Evolutionary conservation across 768 basidiomycete genomes (phyloP).

Genomic region (Lactifluus volemus): DNA sequence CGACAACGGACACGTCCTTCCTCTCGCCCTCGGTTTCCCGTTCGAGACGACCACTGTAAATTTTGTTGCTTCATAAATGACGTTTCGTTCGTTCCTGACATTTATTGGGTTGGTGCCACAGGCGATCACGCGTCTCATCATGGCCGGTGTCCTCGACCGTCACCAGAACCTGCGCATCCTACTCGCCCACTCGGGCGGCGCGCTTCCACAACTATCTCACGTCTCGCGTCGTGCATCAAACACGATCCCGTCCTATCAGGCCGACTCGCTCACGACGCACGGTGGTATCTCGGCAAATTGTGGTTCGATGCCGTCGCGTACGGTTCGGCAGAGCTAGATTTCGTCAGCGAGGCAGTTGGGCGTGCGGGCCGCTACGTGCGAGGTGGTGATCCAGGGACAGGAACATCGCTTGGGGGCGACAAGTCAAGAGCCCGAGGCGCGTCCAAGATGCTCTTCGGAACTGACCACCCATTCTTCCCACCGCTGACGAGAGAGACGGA

Average conservation of each 20-base stretch:
- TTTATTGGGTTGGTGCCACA: slow-evolving; percentile 12
- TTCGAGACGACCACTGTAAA: slow-evolving; percentile 83
- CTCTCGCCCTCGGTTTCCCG: slow-evolving; percentile 81
- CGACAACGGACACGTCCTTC: slow-evolving; percentile 81
- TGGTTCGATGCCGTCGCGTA: slow-evolving; percentile 87
- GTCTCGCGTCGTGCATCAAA: slow-evolving; percentile 74
- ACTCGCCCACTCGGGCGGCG: slow-evolving; percentile 83
- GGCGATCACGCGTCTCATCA: slow-evolving; percentile 73
- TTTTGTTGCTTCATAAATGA: slow-evolving; percentile 4
- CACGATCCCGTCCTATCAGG: slow-evolving; percentile 77
- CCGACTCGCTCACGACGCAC: slow-evolving; percentile 70
- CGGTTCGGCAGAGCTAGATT: slow-evolving; percentile 75
- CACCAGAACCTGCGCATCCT: slow-evolving; percentile 68
- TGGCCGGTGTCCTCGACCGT: slow-evolving; percentile 73
- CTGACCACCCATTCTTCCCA: slow-evolving; percentile 89
- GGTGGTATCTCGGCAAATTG: slow-evolving; percentile 73
- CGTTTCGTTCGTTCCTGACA: not conserved
- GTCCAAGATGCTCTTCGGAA: slow-evolving; percentile 66
- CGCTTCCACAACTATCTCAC: slow-evolving; percentile 78
- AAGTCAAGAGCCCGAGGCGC: slow-evolving; percentile 32
- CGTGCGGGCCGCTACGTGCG: slow-evolving; percentile 43
- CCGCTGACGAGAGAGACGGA: slow-evolving; percentile 49
- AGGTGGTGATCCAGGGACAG: not conserved
- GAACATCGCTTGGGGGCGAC: too few relatives aligned
- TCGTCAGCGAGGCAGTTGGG: slow-evolving; percentile 61